Conservation (phyloP, 2,329 filamentous ascomycete species). For the Akanthomyces lecanii region DNA sequence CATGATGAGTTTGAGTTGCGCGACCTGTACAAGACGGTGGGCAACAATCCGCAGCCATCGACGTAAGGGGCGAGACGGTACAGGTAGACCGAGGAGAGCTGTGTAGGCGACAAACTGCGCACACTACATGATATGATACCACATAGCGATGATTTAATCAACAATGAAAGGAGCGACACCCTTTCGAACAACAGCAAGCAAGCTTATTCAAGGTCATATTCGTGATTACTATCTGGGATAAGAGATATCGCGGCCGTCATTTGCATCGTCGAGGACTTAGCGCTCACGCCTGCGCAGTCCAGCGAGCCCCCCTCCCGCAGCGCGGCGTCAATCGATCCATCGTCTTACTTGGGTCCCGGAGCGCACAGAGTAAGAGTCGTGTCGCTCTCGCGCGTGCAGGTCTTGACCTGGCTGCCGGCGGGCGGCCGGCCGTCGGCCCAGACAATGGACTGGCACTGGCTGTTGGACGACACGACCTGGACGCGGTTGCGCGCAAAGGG, state of each 20-base stretch:
- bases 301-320: background rate
- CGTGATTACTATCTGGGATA: background rate
- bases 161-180: background rate
- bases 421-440: constrained; percentile 34
- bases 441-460: constrained; percentile 32
- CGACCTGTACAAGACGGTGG: constrained; percentile 60
- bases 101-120: background rate
- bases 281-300: background rate
- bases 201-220: background rate
- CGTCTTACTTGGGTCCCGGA: background rate
- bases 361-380: constrained; percentile 36
- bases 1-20: constrained; percentile 61
- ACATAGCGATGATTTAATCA: constrained; percentile 14
- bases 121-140: constrained; percentile 4
- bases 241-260: background rate
- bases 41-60: constrained; percentile 46
- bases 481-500: constrained; percentile 33
- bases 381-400: constrained; percentile 30
- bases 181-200: background rate
- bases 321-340: background rate
- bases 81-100: background rate
- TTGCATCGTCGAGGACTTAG: background rate
- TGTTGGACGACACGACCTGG: constrained; percentile 26
- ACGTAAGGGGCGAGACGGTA: background rate
- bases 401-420: constrained; percentile 36